Conservation (phyloP, 768 basidiomycete genomes). For the Amylocystis lapponica region DNA sequence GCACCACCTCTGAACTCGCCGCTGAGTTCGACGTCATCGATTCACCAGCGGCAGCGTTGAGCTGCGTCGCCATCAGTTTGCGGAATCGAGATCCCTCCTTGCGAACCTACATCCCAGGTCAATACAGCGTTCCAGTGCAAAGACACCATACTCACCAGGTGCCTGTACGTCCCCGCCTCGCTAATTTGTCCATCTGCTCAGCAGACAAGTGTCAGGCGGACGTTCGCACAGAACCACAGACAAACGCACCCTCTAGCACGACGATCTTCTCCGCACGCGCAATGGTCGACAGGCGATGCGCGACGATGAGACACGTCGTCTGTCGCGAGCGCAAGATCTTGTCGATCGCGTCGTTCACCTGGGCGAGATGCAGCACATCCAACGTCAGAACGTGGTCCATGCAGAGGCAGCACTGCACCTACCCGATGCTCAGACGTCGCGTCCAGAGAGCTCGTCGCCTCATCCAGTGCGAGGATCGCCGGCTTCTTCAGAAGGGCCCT, state of each 20-base stretch:
- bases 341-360: conserved; percentile 90
- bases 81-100: conserved; percentile 75
- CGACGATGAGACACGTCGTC: conserved; percentile 86
- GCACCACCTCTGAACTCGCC: too few species aligned
- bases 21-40: neutral
- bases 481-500: conserved; percentile 88
- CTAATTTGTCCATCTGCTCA: conserved; percentile 64
- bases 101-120: conserved; percentile 41
- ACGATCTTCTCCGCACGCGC: conserved; percentile 87
- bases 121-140: neutral
- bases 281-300: conserved; percentile 86
- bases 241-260: conserved; percentile 70
- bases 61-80: conserved; percentile 83
- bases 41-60: conserved; percentile 42
- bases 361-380: neutral
- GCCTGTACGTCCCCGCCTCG: conserved; percentile 76
- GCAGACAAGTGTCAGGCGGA: neutral
- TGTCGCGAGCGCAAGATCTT: conserved; percentile 73
- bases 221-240: neutral
- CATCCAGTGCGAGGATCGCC: conserved; percentile 80
- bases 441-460: conserved; percentile 86
- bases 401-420: conserved; percentile 12
- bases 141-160: conserved; percentile 48
- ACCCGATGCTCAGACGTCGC: conserved; percentile 84
- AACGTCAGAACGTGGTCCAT: neutral